These are phyloP conservation scores for Geranomyces michiganensis DNA, from an alignment of 192 early-diverging fungal genomes.

Conservation along the genomic window DNA sequence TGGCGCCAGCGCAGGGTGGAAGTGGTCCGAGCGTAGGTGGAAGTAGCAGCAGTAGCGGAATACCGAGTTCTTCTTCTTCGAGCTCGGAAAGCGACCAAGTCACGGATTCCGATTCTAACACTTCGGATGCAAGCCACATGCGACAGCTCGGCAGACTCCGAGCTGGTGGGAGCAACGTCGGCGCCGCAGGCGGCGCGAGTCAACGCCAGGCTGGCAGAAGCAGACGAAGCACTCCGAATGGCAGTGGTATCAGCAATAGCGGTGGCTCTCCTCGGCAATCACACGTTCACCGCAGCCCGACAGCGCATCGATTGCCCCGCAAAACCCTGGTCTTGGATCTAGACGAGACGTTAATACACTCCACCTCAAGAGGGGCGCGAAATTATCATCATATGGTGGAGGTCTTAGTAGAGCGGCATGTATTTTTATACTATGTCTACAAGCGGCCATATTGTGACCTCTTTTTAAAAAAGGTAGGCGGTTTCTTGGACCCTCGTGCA, in stretches of 20 bases:
- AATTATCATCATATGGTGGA: slow-evolving; percentile 79
- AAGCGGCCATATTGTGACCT: slow-evolving; percentile 86
- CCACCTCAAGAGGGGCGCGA: slow-evolving; percentile 59
- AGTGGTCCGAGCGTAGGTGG: too few species aligned
- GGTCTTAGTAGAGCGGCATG: slow-evolving; percentile 78
- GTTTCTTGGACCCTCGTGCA: neutral
- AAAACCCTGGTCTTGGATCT: slow-evolving; percentile 60
- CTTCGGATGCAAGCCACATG: slow-evolving; percentile 2
- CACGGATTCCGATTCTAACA: slow-evolving; percentile 29
- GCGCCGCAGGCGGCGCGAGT: neutral
- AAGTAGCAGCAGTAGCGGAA: neutral
- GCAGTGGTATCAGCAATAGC: too few species aligned
- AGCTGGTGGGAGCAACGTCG: neutral
- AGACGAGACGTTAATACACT: slow-evolving; percentile 85
- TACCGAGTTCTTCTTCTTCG: neutral
- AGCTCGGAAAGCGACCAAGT: slow-evolving; percentile 8
- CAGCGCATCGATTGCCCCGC: slow-evolving; percentile 16
- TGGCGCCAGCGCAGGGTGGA: too few species aligned
- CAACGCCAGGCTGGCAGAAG: neutral
- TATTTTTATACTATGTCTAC: slow-evolving; percentile 86
- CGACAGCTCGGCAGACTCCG: slow-evolving; percentile 3
- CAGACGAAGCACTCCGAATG: neutral
- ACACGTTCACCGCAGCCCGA: neutral
- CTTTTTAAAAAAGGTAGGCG: slow-evolving; percentile 78
- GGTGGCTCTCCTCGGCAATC: neutral